Evolutionary conservation across 768 basidiomycete genomes (phyloP).

Genomic region (Tulasnella sp.): DNA sequence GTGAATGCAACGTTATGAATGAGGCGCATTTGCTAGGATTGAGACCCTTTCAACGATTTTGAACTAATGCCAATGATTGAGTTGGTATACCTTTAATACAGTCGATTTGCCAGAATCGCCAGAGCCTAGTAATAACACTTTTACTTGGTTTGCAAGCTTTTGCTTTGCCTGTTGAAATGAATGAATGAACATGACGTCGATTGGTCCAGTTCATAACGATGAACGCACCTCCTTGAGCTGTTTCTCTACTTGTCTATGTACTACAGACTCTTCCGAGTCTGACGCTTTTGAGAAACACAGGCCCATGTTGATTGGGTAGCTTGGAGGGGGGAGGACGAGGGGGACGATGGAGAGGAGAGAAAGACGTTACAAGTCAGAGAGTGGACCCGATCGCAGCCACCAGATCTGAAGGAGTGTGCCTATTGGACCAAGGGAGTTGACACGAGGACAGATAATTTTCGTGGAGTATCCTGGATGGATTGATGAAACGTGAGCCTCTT

Average conservation of each 20-base stretch:
- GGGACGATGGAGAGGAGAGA: no score
- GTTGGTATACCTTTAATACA: slow-evolving; percentile 53
- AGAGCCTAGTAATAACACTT: slow-evolving; percentile 83
- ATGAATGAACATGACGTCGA: background rate
- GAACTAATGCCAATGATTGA: background rate
- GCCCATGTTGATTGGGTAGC: slow-evolving; percentile 9
- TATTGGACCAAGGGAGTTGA: no score
- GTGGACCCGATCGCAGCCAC: no score
- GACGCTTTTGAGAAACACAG: background rate
- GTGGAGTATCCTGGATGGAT: no score
- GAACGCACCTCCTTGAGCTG: slow-evolving; percentile 4
- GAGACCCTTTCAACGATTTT: background rate
- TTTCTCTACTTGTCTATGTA: slow-evolving; percentile 4
- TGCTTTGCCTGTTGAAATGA: background rate
- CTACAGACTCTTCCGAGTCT: background rate
- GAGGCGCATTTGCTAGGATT: slow-evolving; percentile 79
- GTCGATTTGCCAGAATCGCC: slow-evolving; percentile 93
- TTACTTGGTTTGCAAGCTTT: slow-evolving; percentile 6
- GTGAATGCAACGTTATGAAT: slow-evolving; percentile 84
- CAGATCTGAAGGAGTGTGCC: no score
- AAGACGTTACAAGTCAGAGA: no score
- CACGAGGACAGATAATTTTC: no score
- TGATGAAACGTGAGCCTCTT: no score
- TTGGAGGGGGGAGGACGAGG: no score
- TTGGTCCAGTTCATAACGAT: background rate